Percentiles rank a stretch among this genome's conserved stretches.
phyloP scores from a whole-genome alignment of 2,329 filamentous ascomycete species.

The Pseudogymnoascus sp. region DNA sequence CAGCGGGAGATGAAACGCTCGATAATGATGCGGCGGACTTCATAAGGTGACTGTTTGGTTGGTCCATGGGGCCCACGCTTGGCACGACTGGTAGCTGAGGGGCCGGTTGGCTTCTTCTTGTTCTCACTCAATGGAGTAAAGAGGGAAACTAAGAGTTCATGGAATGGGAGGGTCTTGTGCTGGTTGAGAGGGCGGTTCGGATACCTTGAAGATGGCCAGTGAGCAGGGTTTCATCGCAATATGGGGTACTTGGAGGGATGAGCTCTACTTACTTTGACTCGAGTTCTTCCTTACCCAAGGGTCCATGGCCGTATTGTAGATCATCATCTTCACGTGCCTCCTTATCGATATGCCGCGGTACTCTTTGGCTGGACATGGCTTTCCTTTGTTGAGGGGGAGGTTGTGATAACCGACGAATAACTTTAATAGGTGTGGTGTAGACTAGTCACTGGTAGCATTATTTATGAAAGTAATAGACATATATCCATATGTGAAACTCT shows the following conservation, averaged over 20 bases:
- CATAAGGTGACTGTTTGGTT: conserved; percentile 57
- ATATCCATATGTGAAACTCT: background rate
- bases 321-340: conserved; percentile 33
- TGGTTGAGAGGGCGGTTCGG: conserved; percentile 77
- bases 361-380: conserved; percentile 6
- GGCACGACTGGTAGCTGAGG: conserved; percentile 39
- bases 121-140: conserved; percentile 77
- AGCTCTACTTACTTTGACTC: conserved; percentile 18
- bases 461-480: background rate
- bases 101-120: conserved; percentile 51
- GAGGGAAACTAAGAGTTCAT: conserved; percentile 64
- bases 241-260: background rate
- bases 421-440: background rate
- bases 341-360: conserved; percentile 13
- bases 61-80: conserved; percentile 53
- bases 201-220: conserved; percentile 44
- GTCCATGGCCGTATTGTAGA: conserved; percentile 39
- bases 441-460: background rate
- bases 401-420: background rate
- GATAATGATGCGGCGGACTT: conserved; percentile 72
- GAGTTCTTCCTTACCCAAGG: conserved; percentile 24
- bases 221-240: conserved; percentile 9
- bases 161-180: conserved; percentile 71
- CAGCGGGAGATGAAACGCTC: conserved; percentile 78
- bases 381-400: background rate